Evolutionary conservation across 106 monocot genomes (phyloP).

Genomic region (Allium sativum): DNA sequence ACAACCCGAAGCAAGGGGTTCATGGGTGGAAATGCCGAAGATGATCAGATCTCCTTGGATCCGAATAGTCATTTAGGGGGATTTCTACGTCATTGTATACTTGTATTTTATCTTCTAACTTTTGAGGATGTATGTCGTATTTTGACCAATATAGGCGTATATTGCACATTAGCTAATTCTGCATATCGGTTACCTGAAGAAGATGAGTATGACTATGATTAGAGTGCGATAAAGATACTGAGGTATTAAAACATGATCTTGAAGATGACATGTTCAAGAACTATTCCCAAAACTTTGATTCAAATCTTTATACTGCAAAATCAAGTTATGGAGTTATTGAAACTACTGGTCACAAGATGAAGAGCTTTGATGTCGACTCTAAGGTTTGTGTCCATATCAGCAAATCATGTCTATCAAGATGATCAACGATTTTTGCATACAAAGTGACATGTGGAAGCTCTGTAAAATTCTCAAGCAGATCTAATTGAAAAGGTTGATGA

Average conservation of each 20-base stretch:
- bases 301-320: slow-evolving; percentile 16
- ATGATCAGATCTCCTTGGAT: slow-evolving; percentile 73
- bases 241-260: slow-evolving; percentile 28
- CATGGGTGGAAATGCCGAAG: slow-evolving; percentile 34
- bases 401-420: slow-evolving; percentile 20
- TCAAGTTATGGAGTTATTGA: slow-evolving; percentile 12
- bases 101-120: slow-evolving; percentile 61
- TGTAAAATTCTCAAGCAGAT: slow-evolving; percentile 83
- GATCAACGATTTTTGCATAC: slow-evolving; percentile 56
- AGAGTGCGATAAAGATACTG: slow-evolving; percentile 36
- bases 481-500: slow-evolving; percentile 76
- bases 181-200: slow-evolving; percentile 56
- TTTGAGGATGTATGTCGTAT: slow-evolving; percentile 98
- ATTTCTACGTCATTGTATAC: slow-evolving; percentile 74
- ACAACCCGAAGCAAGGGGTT: too few species aligned
- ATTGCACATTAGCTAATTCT: slow-evolving; percentile 48
- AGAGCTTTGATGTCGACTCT: slow-evolving; percentile 9
- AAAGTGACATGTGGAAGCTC: slow-evolving; percentile 81
- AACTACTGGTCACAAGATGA: slow-evolving; percentile 13
- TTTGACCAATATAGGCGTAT: slow-evolving; percentile 58
- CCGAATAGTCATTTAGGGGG: slow-evolving; percentile 75
- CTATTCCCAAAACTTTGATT: slow-evolving; percentile 28
- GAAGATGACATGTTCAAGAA: slow-evolving; percentile 21
- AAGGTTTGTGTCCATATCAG: slow-evolving; percentile 15
- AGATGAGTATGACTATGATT: slow-evolving; percentile 38